A percentile compares a stretch with the other conserved stretches of the same genome.
Evolutionary conservation across 345 rosid species (phyloP).

Genomic region (Cochlearia excelsa): DNA sequence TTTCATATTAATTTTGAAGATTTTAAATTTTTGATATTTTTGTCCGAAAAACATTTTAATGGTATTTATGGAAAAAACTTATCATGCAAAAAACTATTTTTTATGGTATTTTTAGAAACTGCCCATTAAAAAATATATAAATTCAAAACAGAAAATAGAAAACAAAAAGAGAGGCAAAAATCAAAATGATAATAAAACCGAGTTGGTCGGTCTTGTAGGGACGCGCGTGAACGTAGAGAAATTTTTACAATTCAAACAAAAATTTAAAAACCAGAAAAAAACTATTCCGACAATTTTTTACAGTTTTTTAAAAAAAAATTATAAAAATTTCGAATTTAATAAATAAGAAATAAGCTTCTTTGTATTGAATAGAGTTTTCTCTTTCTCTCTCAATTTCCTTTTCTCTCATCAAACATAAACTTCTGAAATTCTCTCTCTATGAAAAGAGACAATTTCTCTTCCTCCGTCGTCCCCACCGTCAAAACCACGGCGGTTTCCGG

Average conservation of each 20-base stretch:
- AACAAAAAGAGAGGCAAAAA: neutral
- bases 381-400: conserved; percentile 14
- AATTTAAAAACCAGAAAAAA: neutral
- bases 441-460: conserved; percentile 32
- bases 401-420: conserved; percentile 10
- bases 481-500: neutral
- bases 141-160: neutral
- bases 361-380: conserved; percentile 10
- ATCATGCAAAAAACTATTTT: too few species aligned
- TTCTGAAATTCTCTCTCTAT: conserved; percentile 19
- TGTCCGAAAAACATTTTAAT: too few species aligned
- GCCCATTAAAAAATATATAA: too few species aligned
- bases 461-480: conserved; percentile 19
- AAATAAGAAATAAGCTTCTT: neutral
- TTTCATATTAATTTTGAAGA: too few species aligned
- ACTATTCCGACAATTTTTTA: conserved; percentile 13
- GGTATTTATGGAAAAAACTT: too few species aligned
- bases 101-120: too few species aligned
- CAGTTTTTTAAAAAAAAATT: too few species aligned
- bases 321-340: too few species aligned
- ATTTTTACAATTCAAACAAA: neutral
- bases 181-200: conserved; percentile 31
- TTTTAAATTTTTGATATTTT: too few species aligned
- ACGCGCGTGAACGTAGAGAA: conserved; percentile 21
- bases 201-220: conserved; percentile 34